Base-by-base conservation (phyloP, 352 stramenopile species). In the Phytopythium delawarense region DNA sequence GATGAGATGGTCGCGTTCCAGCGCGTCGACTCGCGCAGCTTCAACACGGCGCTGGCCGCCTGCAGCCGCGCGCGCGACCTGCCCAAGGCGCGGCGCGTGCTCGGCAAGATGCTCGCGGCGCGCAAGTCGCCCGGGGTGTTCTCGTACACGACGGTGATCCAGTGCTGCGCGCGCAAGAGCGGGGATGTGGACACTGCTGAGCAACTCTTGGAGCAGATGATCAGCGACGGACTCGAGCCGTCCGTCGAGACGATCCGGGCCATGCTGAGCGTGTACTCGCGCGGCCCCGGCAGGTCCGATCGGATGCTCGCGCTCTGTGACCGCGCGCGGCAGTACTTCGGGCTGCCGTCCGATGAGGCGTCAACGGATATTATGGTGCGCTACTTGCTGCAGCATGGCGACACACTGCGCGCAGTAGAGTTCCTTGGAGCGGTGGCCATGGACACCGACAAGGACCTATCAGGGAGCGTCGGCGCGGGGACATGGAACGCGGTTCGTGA, bases 11-110 rank as follows among this genome's bases (percentile, higher is more conserved):
- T 77, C 34, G 49, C 34, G 20, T 64, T 71, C 40, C 48, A 71
- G 4, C 73, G 76, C 39, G 78, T 74, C 12, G 72, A 75, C 37
- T 59, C 69, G 30, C 71, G 75, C 44, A 87, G 76, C 58, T 91
- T 91, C 56, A 77, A 93, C 62, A 84, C 84, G 18, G 80, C 66
- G n/a, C 76, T 93, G 40, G 81, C 82, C 58, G 80, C 75, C 35
- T 93, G 81, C 57, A 87, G 81, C 57, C 73, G 75, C 11, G 62
- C 63, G 9, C 63, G 75, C 11, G 66, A 84, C 61, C 32, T 91
- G 59, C 62, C 66, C 2, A 62, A 65, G 39, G 84, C 70, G 0
- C 63, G 53, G 21, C 52, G 60, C 15, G 77, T 91, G 32, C 25
- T 90, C 11, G 46, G 69, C 35, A 65, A 80, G 37, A 90, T 91